A percentile compares a stretch with the other conserved stretches of the same genome.
These are phyloP conservation scores for Grammothele lineata DNA, from an alignment of 768 basidiomycete species.

Conservation along the genomic window DNA sequence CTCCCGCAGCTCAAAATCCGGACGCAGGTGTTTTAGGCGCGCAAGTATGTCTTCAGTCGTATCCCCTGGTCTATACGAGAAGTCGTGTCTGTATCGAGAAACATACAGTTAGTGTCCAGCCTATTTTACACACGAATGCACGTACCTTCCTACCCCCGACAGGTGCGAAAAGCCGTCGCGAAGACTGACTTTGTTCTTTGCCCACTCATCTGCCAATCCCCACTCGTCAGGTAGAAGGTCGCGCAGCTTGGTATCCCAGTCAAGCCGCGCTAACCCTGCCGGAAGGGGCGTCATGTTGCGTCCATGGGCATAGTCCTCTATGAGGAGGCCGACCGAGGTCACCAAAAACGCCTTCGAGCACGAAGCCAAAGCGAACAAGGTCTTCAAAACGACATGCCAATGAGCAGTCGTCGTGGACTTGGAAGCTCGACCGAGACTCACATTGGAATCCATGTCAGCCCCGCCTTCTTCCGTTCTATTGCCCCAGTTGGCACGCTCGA, in stretches of 20 bases:
- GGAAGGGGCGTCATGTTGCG: conserved; percentile 25
- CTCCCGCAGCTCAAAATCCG: conserved; percentile 34
- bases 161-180: conserved; percentile 37
- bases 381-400: too few species aligned
- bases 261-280: conserved; percentile 13
- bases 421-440: too few species aligned
- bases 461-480: conserved; percentile 12
- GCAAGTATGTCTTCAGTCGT: conserved; percentile 21
- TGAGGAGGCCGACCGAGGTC: conserved; percentile 26
- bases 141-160: too few species aligned
- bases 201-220: conserved; percentile 34
- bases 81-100: conserved; percentile 21
- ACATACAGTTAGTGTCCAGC: conserved; percentile 38
- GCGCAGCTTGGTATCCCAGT: conserved; percentile 28
- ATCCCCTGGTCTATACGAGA: conserved; percentile 15
- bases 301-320: conserved; percentile 29
- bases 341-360: conserved; percentile 30
- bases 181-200: conserved; percentile 30
- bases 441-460: conserved; percentile 8
- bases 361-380: conserved; percentile 27
- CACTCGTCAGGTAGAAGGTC: conserved; percentile 40
- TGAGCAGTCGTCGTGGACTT: too few species aligned
- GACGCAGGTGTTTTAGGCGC: conserved; percentile 28
- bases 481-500: conserved; percentile 12
- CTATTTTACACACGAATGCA: too few species aligned